Evolutionary conservation across 257 asterid species (phyloP), one percentile per base, ranked within the genome.

Genomic region (Eucommia ulmoides): DNA sequence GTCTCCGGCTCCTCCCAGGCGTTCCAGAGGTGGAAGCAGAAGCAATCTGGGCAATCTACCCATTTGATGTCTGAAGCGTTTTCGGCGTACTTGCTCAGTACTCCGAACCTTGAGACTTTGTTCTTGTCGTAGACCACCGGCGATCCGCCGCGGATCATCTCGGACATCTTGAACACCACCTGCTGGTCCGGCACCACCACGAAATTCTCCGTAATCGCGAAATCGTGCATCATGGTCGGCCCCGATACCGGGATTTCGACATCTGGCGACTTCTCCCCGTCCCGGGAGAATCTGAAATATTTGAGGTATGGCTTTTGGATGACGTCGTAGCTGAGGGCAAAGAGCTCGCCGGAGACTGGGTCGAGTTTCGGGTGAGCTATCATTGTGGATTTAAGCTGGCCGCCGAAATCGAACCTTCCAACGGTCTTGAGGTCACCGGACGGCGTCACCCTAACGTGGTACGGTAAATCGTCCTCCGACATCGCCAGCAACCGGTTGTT

Each of bases 191-290:
- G 98, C 6, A 91, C 64, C 15, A 91, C 58, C 22, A 83, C 96
- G 41, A 64, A 74, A 0, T 70, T 91, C 68, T 91, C 89, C 0
- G 99, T 91, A n/a, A 91, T 79, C 2, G 99, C 99, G 47, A 91
- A 91, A 67, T 91, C 99, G 41, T 91, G 99, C 89, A 91, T 91
- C 99, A 91, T 91, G 23, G 99, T 91, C 1, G 99, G 95, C 49
- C 72, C 84, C 0, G 80, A 51, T 15, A 91, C 83, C 0, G 99
- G 96, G 61, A 91, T 86, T 33, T 81, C 96, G 0, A 91, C 77
- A 54, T 91, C 96, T 2, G 52, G 58, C 0, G 99, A 86, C 19
- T 91, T 91, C 51, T 65, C 59, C 12, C 99, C 99, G 2, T 51
- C 49, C 45, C 33, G 70, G 0, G 85, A 67, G 49, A 86, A 86